Conservation (phyloP, 2,329 filamentous ascomycete species). For the Arthrobotrys entomopaga region DNA sequence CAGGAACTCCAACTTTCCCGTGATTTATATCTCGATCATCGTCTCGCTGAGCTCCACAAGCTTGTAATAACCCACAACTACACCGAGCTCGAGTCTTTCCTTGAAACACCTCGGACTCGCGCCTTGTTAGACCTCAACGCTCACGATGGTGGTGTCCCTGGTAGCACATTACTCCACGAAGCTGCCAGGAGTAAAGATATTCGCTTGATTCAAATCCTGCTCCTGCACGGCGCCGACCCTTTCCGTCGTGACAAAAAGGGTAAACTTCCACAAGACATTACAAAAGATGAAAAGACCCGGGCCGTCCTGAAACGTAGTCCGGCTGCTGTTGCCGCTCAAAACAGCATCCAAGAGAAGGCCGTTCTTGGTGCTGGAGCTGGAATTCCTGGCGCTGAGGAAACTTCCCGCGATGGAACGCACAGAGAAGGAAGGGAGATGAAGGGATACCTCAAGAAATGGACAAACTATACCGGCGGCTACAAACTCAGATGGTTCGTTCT, state of each 20-base stretch:
- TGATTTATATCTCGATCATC: conserved; percentile 87
- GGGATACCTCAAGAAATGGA: conserved; percentile 99
- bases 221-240: conserved; percentile 94
- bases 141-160: conserved; percentile 70
- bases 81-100: conserved; percentile 77
- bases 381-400: conserved; percentile 64
- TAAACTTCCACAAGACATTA: conserved; percentile 94
- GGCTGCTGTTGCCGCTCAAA: conserved; percentile 90
- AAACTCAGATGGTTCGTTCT: conserved; percentile 98
- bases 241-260: conserved; percentile 95
- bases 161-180: conserved; percentile 93
- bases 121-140: conserved; percentile 92
- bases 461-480: conserved; percentile 96
- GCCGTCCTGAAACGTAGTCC: conserved; percentile 93
- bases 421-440: conserved; percentile 97
- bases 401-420: conserved; percentile 70
- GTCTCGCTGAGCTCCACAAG: conserved; percentile 83
- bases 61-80: conserved; percentile 79
- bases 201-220: conserved; percentile 85
- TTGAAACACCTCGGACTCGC: conserved; percentile 86
- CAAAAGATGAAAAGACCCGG: conserved; percentile 88
- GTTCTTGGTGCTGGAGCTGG: conserved; percentile 76
- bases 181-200: conserved; percentile 88
- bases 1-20: conserved; percentile 90
- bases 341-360: conserved; percentile 95